These are phyloP conservation scores for Pseudoscleropodium purum DNA, from an alignment of 225 moss, liverwort and hornwort species.

Conservation along the genomic window DNA sequence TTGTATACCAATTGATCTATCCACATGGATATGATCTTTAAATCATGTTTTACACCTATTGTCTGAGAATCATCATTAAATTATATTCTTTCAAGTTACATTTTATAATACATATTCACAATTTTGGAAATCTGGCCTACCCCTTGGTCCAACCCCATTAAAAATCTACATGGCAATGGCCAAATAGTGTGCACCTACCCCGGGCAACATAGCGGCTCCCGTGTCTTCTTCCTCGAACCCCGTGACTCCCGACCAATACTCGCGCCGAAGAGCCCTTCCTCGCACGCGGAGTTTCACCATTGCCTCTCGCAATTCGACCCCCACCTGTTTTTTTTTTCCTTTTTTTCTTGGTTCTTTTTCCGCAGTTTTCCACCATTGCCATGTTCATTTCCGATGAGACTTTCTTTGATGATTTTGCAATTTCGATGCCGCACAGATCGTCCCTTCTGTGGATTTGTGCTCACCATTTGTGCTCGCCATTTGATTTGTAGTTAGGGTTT, in stretches of 20 bases:
- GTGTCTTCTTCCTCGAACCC: neutral
- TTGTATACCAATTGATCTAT: neutral
- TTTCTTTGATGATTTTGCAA: neutral
- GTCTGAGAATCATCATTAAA: too few species aligned
- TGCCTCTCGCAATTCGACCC: neutral
- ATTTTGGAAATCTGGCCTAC: neutral
- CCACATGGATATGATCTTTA: neutral
- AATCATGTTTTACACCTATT: neutral
- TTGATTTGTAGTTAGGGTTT: slow-evolving; percentile 6
- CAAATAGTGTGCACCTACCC: neutral
- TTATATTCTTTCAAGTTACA: neutral
- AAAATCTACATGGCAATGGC: neutral
- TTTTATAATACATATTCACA: neutral
- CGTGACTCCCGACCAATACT: neutral
- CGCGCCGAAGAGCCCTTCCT: neutral
- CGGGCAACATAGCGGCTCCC: neutral
- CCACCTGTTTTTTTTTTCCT: neutral
- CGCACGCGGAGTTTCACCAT: neutral
- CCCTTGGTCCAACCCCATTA: neutral
- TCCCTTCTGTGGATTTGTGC: neutral
- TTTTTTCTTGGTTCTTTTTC: too few species aligned
- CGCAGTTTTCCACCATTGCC: neutral
- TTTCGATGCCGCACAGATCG: neutral
- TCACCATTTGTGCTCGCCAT: neutral
- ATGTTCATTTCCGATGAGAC: neutral